A percentile compares a stretch with the other conserved stretches of the same genome.
These are phyloP conservation scores for Senna tora DNA, from an alignment of 306 rosid species.

Conservation along the genomic window DNA sequence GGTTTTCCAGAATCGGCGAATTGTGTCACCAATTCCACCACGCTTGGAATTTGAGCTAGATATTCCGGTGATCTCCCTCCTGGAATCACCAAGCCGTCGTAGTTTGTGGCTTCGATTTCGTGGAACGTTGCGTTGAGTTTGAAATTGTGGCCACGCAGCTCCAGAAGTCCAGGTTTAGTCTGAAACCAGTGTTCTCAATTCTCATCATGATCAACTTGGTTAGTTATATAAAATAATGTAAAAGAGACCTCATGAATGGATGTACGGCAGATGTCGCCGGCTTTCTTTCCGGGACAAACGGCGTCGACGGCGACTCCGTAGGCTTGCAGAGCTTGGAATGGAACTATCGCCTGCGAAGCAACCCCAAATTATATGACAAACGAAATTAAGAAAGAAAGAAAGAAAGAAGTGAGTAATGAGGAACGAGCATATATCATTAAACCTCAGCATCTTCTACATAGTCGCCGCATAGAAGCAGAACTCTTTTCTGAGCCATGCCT, in stretches of 20 bases:
- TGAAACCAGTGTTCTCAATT: slow-evolving; percentile 33
- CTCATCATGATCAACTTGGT: no score
- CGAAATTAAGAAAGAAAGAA: background rate
- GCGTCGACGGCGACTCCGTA: slow-evolving; percentile 77
- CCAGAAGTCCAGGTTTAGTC: slow-evolving; percentile 51
- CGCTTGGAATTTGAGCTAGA: slow-evolving; percentile 63
- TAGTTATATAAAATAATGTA: background rate
- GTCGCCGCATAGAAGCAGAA: slow-evolving; percentile 1
- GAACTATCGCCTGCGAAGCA: slow-evolving; percentile 73
- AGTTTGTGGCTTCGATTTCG: slow-evolving; percentile 57
- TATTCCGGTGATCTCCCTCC: slow-evolving; percentile 98
- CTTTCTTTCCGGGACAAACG: slow-evolving; percentile 80
- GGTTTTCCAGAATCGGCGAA: slow-evolving; percentile 59
- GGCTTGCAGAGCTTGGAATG: slow-evolving; percentile 85
- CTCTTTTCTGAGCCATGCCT: slow-evolving; percentile 4
- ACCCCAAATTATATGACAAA: no score
- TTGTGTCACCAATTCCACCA: slow-evolving; percentile 54
- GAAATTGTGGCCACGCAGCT: slow-evolving; percentile 84
- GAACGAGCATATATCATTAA: background rate
- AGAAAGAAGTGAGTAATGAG: slow-evolving; percentile 5
- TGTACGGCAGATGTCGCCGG: slow-evolving; percentile 82
- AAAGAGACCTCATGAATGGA: slow-evolving; percentile 65
- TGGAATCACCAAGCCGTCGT: slow-evolving; percentile 82
- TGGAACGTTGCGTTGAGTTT: slow-evolving; percentile 78
- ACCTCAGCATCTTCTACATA: slow-evolving; percentile 23